These are phyloP conservation scores for Flaveria floridana DNA, from an alignment of 140 eudicot species.

Conservation along the genomic window DNA sequence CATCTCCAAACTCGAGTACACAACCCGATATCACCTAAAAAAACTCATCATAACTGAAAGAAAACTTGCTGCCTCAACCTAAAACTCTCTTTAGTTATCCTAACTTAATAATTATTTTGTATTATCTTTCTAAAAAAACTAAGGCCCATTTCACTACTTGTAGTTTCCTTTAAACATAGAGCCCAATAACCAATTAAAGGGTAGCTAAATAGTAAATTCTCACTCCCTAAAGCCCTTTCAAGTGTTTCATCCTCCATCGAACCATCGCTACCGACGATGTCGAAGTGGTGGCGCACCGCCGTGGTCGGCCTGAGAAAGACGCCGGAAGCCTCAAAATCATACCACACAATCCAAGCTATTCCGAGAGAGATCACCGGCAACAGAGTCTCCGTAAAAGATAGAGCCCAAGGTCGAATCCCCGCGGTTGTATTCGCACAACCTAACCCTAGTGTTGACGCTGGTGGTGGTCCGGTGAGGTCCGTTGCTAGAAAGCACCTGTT, in stretches of 20 bases:
- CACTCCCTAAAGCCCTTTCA: neutral
- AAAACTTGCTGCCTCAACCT: no score
- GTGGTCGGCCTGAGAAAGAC: conserved; percentile 38
- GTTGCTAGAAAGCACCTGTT: conserved; percentile 60
- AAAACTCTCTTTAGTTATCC: no score
- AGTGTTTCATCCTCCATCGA: neutral
- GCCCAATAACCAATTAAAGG: neutral
- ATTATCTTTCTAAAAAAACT: no score
- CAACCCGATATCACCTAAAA: no score
- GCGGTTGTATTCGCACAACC: conserved; percentile 71
- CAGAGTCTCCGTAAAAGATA: conserved; percentile 60
- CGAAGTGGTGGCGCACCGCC: conserved; percentile 74
- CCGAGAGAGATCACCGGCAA: conserved; percentile 73
- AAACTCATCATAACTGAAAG: no score
- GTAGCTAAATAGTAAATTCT: no score
- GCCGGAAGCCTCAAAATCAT: conserved; percentile 34
- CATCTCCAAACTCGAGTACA: no score
- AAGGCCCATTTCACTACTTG: neutral
- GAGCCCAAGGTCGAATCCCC: conserved; percentile 97
- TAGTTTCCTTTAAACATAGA: neutral
- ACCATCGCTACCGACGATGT: conserved; percentile 33
- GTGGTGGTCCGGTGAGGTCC: conserved; percentile 25
- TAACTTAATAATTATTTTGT: no score
- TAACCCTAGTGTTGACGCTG: conserved; percentile 39
- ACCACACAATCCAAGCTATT: conserved; percentile 82